Percentiles rank a stretch among this genome's conserved stretches.
Evolutionary conservation across 1,284 basidiomycete genomes (phyloP).

Genomic region (Meira nashicola): DNA sequence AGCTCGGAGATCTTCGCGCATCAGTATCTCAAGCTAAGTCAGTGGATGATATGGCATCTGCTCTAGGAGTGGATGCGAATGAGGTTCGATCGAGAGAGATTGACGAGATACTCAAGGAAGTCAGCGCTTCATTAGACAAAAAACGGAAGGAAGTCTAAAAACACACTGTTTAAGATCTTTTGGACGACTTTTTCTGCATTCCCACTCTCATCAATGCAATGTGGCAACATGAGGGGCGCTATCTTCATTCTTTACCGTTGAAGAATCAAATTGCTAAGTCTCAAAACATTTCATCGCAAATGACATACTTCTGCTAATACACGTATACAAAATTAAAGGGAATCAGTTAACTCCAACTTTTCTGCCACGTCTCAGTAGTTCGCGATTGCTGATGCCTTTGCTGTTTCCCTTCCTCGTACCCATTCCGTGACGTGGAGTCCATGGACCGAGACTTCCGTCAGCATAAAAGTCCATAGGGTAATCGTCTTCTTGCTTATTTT

Average conservation of each 20-base stretch:
- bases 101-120: constrained; percentile 2
- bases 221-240: no score
- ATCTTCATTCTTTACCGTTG: no score
- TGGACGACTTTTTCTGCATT: no score
- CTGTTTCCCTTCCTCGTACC: constrained; percentile 28
- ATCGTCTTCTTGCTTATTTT: constrained; percentile 26
- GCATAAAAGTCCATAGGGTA: constrained; percentile 98
- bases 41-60: constrained; percentile 26
- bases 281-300: no score
- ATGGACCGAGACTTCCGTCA: constrained; percentile 62
- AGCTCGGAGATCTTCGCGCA: constrained; percentile 22
- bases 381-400: constrained; percentile 32
- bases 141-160: no score
- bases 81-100: neutral
- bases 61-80: constrained; percentile 25
- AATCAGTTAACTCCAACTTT: no score
- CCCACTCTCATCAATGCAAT: no score
- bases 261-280: no score
- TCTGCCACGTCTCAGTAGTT: constrained; percentile 22
- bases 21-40: constrained; percentile 31
- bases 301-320: no score
- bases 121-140: neutral
- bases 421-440: constrained; percentile 55
- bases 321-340: no score
- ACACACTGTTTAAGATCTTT: no score